Percentiles rank a stretch among this genome's conserved stretches.
These are phyloP conservation scores for Extremus antarcticus DNA, from an alignment of 495 filamentous ascomycete species.

Conservation along the genomic window DNA sequence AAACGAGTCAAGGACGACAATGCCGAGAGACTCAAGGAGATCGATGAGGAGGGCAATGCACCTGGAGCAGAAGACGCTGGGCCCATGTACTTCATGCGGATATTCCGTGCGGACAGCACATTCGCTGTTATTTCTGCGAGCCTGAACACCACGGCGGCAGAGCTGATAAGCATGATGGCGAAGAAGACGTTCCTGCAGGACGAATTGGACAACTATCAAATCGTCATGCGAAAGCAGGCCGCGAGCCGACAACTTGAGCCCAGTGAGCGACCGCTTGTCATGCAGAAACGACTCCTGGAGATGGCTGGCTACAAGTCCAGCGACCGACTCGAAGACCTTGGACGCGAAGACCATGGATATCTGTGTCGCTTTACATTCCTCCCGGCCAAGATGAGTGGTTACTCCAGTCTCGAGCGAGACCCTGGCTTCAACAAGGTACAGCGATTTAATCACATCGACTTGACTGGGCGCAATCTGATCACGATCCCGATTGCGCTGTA, in stretches of 20 bases:
- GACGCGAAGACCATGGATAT: conserved; percentile 96
- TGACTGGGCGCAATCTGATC: conserved; percentile 80
- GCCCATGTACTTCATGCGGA: conserved; percentile 76
- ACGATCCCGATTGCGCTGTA: conserved; percentile 93
- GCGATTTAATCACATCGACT: conserved; percentile 87
- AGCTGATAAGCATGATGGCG: conserved; percentile 72
- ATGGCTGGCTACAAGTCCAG: conserved; percentile 83
- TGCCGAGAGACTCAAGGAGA: conserved; percentile 44
- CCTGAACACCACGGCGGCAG: conserved; percentile 69
- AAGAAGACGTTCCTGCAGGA: conserved; percentile 88
- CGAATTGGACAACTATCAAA: conserved; percentile 83
- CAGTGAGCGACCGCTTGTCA: conserved; percentile 72
- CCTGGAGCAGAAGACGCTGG: conserved; percentile 55
- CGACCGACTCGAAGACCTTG: conserved; percentile 85
- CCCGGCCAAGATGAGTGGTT: conserved; percentile 76
- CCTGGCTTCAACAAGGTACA: conserved; percentile 68
- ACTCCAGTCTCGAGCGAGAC: conserved; percentile 61
- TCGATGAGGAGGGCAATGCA: conserved; percentile 45
- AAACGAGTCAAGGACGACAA: conserved; percentile 58
- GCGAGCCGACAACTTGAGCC: conserved; percentile 69
- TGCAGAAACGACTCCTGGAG: conserved; percentile 86
- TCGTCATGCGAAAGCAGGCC: conserved; percentile 87
- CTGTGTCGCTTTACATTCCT: conserved; percentile 91
- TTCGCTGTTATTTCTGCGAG: conserved; percentile 80
- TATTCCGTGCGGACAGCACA: conserved; percentile 86